phyloP scores from a whole-genome alignment of 2,329 filamentous ascomycete genomes.

The Triangularia verruculosa region DNA sequence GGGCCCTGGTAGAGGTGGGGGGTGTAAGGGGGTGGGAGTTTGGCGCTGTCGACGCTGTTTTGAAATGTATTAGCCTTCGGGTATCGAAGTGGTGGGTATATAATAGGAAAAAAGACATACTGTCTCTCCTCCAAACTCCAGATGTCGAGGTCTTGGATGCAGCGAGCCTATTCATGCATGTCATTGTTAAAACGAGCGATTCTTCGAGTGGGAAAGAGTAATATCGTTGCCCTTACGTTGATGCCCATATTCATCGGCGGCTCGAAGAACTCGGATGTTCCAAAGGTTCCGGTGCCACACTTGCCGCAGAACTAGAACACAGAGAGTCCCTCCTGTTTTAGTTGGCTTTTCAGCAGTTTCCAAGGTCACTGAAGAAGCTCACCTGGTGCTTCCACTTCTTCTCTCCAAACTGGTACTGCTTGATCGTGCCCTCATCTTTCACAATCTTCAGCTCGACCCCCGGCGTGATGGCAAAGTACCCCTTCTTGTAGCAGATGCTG shows the following conservation, averaged over 20 bases:
- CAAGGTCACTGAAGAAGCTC: neutral
- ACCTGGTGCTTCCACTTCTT: conserved; percentile 43
- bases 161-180: conserved; percentile 41
- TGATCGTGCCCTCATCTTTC: conserved; percentile 44
- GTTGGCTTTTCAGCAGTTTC: too few species aligned
- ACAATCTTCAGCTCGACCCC: conserved; percentile 41
- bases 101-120: conserved; percentile 32
- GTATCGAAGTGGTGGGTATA: too few species aligned
- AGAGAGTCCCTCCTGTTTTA: too few species aligned
- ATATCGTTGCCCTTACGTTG: conserved; percentile 41
- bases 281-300: conserved; percentile 45
- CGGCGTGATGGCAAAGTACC: conserved; percentile 39
- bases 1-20: conserved; percentile 39
- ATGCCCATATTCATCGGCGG: conserved; percentile 35
- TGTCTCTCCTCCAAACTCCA: conserved; percentile 36
- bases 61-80: neutral
- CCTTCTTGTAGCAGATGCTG: conserved; percentile 59
- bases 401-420: conserved; percentile 43
- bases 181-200: too few species aligned
- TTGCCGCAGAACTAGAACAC: conserved; percentile 52
- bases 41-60: conserved; percentile 39
- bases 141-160: conserved; percentile 45
- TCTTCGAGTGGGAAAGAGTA: neutral
- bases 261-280: conserved; percentile 25
- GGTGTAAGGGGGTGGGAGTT: conserved; percentile 34